A percentile compares a stretch with the other conserved stretches of the same genome.
Evolutionary conservation across 2,329 filamentous ascomycete genomes (phyloP).

Genomic region (Colletotrichum kahawae): DNA sequence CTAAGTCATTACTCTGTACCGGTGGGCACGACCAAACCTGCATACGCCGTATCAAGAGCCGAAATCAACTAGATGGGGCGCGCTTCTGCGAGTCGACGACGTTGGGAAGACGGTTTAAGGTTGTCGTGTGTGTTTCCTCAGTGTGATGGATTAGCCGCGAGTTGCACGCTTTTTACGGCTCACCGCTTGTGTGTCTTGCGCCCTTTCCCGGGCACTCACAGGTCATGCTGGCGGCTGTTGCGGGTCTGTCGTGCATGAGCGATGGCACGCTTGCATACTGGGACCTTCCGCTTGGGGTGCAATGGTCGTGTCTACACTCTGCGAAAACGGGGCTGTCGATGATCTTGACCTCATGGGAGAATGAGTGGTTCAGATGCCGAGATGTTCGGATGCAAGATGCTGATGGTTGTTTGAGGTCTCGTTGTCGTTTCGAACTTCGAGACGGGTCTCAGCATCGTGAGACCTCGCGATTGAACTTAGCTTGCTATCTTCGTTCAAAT

Average conservation of each 20-base stretch:
- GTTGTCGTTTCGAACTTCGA: not conserved
- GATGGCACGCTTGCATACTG: not conserved
- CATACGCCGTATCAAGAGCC: not conserved
- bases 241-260: not conserved
- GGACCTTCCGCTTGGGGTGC: not conserved
- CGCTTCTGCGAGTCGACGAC: not conserved
- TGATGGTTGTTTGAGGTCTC: not conserved
- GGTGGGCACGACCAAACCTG: not conserved
- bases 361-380: not conserved
- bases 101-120: not conserved
- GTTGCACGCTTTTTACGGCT: not conserved
- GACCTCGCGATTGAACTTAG: not conserved
- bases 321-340: not conserved
- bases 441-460: not conserved
- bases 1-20: not conserved
- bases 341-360: not conserved
- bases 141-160: not conserved
- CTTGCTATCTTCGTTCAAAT: not conserved
- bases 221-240: not conserved
- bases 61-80: not conserved
- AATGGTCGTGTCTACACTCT: not conserved
- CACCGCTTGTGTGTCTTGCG: not conserved
- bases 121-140: not conserved
- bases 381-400: not conserved
- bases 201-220: not conserved